Evolutionary conservation across 192 early-diverging fungal species (phyloP).

Genomic region (Podila clonocystis): DNA sequence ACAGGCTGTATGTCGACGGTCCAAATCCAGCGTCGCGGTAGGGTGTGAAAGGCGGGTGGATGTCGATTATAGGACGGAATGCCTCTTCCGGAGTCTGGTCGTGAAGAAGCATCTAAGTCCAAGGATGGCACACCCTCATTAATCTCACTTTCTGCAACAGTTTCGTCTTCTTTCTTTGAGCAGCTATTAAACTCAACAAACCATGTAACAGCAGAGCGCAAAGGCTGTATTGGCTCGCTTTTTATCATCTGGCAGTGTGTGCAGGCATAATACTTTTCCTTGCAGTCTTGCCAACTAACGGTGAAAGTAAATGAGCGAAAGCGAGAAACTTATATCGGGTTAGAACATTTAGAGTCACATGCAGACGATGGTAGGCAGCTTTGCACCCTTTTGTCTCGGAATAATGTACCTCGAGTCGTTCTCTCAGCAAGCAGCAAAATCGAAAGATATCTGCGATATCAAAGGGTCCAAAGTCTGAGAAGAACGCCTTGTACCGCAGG

Average conservation of each 20-base stretch:
- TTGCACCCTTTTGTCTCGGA: neutral
- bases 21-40: conserved; percentile 81
- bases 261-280: conserved; percentile 66
- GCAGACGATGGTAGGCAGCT: neutral
- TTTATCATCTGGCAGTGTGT: conserved; percentile 63
- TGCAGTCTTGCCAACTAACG: conserved; percentile 56
- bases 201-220: conserved; percentile 76
- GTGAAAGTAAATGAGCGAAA: neutral
- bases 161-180: neutral
- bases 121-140: neutral
- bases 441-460: conserved; percentile 71
- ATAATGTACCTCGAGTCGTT: conserved; percentile 64
- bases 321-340: neutral
- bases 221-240: conserved; percentile 77
- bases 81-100: conserved; percentile 73
- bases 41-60: conserved; percentile 64
- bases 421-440: conserved; percentile 68
- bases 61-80: conserved; percentile 56
- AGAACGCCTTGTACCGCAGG: conserved; percentile 71
- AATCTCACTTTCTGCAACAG: neutral
- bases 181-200: conserved; percentile 16
- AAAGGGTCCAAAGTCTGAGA: conserved; percentile 74
- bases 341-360: neutral
- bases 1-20: conserved; percentile 69
- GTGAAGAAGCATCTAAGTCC: conserved; percentile 62